Evolutionary conservation across 179 eudicot genomes (phyloP), one percentile per base, ranked within the genome.

Genomic region (Gypsophila paniculata): DNA sequence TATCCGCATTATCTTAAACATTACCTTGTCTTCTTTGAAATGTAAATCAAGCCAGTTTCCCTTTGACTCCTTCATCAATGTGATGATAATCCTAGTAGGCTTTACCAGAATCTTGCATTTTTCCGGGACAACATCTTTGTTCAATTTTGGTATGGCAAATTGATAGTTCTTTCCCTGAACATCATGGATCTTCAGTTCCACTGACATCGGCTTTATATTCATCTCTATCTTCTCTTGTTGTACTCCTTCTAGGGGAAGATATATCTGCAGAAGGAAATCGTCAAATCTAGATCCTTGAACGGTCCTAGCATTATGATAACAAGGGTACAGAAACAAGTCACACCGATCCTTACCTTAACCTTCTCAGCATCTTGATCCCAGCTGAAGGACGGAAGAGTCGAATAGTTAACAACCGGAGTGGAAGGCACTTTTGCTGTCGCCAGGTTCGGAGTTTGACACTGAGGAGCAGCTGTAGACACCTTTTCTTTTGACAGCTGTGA

Each of bases 341-440:
- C 12, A 32, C 6, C 0, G 10, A 36, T 11, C 0, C 70, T 65
- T 36, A 94, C 99, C 99, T 94, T 94, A 61, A 94, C 79, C 84
- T 91, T 89, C 62, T 88, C 97, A 76, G 21, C 76, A 70, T 91
- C 97, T 77, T 94, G 99, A 80, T 94, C 99, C 97, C 97, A 94
- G 88, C 99, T 91, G 78, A 91, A 94, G 72, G 99, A 81, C 54
- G 79, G 77, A 46, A 92, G 86, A 6, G 93, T 73, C 17, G 71
- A 55, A 73, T 94, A 94, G 32, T 62, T 85, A 64, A 90, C 53
- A 34, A 80, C 73, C 11, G 97, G 85, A 38, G 49, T 64, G 11
- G 89, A 8, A 55, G 80, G 75, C 68, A 63, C 78, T 72, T 85
- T 80, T 49, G 85, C 39, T 1, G 85, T 75, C 19, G 68, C 14